Evolutionary conservation across 2,329 filamentous ascomycete genomes (phyloP).

Genomic region (Drechslerella stenobrocha): DNA sequence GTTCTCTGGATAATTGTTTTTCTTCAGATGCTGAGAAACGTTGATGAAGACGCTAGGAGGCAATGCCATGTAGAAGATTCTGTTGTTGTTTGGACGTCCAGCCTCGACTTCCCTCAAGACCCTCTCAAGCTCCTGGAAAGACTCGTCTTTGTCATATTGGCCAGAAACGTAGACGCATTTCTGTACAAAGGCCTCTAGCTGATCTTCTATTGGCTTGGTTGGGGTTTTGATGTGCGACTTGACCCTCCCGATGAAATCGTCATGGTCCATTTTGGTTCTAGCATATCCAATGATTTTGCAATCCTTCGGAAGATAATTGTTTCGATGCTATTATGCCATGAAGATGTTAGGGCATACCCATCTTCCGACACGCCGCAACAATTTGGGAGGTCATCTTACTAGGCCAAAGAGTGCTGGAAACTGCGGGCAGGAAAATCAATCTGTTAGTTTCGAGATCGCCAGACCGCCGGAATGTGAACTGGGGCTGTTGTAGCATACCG

Average conservation of each 20-base stretch:
- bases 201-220: conserved; percentile 94
- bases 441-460: conserved; percentile 53
- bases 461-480: conserved; percentile 40
- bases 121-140: conserved; percentile 80
- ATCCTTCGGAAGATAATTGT: conserved; percentile 97
- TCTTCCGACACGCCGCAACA: conserved; percentile 34
- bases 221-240: conserved; percentile 99
- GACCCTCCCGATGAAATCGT: conserved; percentile 90
- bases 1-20: conserved; percentile 88
- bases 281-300: conserved; percentile 98
- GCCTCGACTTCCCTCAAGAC: conserved; percentile 85
- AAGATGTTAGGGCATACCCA: conserved; percentile 11
- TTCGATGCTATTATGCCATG: conserved; percentile 72
- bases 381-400: conserved; percentile 64
- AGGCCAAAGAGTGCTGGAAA: conserved; percentile 97
- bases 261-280: conserved; percentile 98
- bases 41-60: conserved; percentile 97
- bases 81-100: conserved; percentile 78
- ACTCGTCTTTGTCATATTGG: conserved; percentile 96
- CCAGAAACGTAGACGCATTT: conserved; percentile 94
- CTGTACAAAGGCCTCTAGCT: conserved; percentile 83
- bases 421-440: conserved; percentile 57
- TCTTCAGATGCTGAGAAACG: conserved; percentile 95
- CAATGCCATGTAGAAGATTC: conserved; percentile 98
- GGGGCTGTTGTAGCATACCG: conserved; percentile 62